A percentile compares a stretch with the other conserved stretches of the same genome.
These are phyloP conservation scores for Epichloe glyceriae DNA, from an alignment of 2,329 filamentous ascomycete genomes.

Conservation along the genomic window DNA sequence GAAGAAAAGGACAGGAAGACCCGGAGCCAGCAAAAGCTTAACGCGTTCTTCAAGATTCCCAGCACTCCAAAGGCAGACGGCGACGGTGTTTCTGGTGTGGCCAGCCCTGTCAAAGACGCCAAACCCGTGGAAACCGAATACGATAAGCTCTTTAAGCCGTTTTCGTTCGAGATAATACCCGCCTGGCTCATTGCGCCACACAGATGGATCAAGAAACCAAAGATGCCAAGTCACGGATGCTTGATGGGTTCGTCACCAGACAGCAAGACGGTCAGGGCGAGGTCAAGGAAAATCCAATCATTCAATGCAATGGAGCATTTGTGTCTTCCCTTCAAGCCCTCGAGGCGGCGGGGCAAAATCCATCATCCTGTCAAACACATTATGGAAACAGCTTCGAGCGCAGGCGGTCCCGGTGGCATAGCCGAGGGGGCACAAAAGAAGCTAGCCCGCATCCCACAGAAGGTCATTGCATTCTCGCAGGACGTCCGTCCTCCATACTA, in stretches of 20 bases:
- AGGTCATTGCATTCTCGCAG: constrained; percentile 47
- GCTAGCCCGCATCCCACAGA: constrained; percentile 46
- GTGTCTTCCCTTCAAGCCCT: constrained; percentile 25
- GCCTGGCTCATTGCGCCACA: constrained; percentile 49
- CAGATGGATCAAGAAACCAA: constrained; percentile 45
- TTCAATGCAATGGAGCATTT: constrained; percentile 36
- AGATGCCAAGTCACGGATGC: constrained; percentile 33
- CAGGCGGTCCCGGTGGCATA: constrained; percentile 22
- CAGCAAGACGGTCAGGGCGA: constrained; percentile 27
- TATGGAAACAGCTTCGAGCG: constrained; percentile 38
- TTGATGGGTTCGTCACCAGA: constrained; percentile 39
- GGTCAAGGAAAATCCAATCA: constrained; percentile 16
- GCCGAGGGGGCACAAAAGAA: constrained; percentile 22
- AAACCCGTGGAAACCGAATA: constrained; percentile 38
- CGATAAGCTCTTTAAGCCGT: constrained; percentile 63
- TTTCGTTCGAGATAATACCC: constrained; percentile 65
- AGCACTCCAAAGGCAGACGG: constrained; percentile 27
- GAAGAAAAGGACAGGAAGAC: constrained; percentile 37
- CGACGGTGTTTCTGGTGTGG: constrained; percentile 16
- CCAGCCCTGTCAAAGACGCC: constrained; percentile 16
- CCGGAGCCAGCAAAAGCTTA: constrained; percentile 33
- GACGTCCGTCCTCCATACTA: constrained; percentile 59
- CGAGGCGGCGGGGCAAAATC: constrained; percentile 32
- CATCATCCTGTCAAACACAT: constrained; percentile 46
- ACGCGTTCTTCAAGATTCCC: constrained; percentile 29